phyloP scores from a whole-genome alignment of 2,329 filamentous ascomycete genomes.

The Colletotrichum neosansevieriae region DNA sequence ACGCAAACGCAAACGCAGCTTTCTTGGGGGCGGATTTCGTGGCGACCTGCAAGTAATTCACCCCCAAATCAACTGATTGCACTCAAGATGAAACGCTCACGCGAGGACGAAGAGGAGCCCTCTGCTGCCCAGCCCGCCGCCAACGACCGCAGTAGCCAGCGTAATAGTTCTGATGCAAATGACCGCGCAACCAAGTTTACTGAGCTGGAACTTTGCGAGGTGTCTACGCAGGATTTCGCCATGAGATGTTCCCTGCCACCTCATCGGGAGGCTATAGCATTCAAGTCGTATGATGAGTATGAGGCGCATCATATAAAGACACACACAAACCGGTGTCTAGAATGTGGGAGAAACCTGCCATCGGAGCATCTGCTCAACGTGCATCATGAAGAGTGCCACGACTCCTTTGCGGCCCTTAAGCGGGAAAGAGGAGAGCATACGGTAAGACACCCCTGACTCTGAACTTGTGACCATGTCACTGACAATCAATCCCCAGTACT shows the following conservation, averaged over 20 bases:
- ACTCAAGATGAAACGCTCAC: constrained; percentile 71
- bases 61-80: constrained; percentile 19
- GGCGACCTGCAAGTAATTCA: constrained; percentile 34
- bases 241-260: constrained; percentile 89
- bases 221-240: constrained; percentile 50
- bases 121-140: constrained; percentile 46
- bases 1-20: not conserved
- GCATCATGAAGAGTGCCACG: constrained; percentile 93
- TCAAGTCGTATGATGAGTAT: constrained; percentile 82
- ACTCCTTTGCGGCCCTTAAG: constrained; percentile 79
- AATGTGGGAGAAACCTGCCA: constrained; percentile 90
- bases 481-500: constrained; percentile 67
- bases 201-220: constrained; percentile 65
- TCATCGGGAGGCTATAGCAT: constrained; percentile 77
- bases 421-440: constrained; percentile 88
- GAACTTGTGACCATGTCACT: constrained; percentile 21
- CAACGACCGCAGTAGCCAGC: constrained; percentile 31
- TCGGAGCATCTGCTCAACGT: constrained; percentile 82
- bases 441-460: constrained; percentile 59
- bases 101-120: constrained; percentile 65
- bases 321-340: constrained; percentile 86
- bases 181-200: constrained; percentile 64
- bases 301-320: constrained; percentile 86
- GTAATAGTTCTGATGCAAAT: constrained; percentile 38
- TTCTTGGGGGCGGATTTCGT: constrained; percentile 13